These are phyloP conservation scores for Pseudogymnoascus sp. DNA, from an alignment of 2,329 filamentous ascomycete genomes.

Conservation along the genomic window DNA sequence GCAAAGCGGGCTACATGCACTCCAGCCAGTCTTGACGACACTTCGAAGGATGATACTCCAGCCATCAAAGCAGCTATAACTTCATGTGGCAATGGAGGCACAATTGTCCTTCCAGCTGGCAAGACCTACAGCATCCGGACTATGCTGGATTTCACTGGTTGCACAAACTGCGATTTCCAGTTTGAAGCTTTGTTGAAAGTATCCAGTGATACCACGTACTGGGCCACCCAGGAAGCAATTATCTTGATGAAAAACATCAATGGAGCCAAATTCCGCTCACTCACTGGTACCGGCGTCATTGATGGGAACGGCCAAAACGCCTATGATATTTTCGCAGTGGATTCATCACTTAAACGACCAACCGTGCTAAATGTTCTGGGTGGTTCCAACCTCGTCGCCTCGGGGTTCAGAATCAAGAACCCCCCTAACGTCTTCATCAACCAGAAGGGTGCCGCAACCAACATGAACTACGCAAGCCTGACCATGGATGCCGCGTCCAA, in stretches of 20 bases:
- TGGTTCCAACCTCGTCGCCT: conserved; percentile 21
- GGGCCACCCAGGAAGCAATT: conserved; percentile 36
- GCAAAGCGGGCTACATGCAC: conserved; percentile 22
- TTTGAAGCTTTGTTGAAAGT: conserved; percentile 39
- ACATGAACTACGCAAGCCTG: conserved; percentile 33
- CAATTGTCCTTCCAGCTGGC: conserved; percentile 37
- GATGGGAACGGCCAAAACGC: conserved; percentile 42
- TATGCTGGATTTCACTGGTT: conserved; percentile 37
- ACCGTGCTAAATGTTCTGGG: conserved; percentile 37
- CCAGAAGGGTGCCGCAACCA: conserved; percentile 31
- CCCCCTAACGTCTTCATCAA: conserved; percentile 41
- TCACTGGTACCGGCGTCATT: conserved; percentile 36
- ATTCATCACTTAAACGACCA: conserved; percentile 35
- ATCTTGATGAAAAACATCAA: conserved; percentile 34
- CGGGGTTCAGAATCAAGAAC: conserved; percentile 37
- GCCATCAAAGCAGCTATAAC: conserved; percentile 38
- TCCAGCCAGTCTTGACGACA: conserved; percentile 15
- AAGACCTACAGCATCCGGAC: conserved; percentile 38
- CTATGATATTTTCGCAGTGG: conserved; percentile 35
- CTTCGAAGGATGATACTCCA: conserved; percentile 36
- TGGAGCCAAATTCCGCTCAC: conserved; percentile 34
- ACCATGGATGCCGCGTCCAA: conserved; percentile 35
- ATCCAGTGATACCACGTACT: conserved; percentile 34
- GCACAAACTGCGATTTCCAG: conserved; percentile 39
- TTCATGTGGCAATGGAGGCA: conserved; percentile 35